Base-by-base conservation (phyloP, 441 rosid genomes). In the Euphorbia celastroides region DNA sequence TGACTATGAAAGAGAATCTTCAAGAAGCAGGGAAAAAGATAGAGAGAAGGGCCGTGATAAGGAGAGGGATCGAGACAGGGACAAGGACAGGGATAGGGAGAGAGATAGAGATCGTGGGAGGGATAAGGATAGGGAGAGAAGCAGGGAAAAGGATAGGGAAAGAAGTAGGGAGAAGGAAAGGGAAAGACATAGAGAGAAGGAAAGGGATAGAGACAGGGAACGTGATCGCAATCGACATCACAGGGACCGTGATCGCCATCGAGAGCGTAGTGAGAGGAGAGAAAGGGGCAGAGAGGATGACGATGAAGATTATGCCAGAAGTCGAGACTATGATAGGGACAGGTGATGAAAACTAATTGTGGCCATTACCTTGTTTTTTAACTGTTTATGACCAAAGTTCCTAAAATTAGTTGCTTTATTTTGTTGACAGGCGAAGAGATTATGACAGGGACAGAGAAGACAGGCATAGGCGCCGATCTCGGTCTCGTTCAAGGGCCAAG, bases 391-490 rank as follows among this genome's bases (percentile, higher is more conserved):
- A 14, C 17, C 25, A 19, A 36, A 17, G 8, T 55, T 28, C n/a
- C n/a, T 34, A 28, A 56, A 38, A n/a, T 26, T 38, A 44, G 7
- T 13, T 63, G 10, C 10, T 59, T 46, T 22, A 32, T 70, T 2
- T 26, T 67, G 0, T 27, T 61, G 28, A 11, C 57, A 90, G 99
- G 71, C 82, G 89, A 70, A 86, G 93, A 73, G 93, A 87, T 64
- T 81, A 72, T 71, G 98, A 87, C 42, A 79, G 85, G 71, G 92
- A 90, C 22, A 81, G 89, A 73, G 97, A 90, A 67, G 94, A 84
- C 25, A 82, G 81, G 75, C 89, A 84, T 31, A 82, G 78, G 66
- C 90, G n/a, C 19, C 73, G 60, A 22, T 88, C 93, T 54, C 74
- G 66, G 17, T 90, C 96, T 60, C 85, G 60, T 30, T 87, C 92